Evolutionary conservation across 352 stramenopile species (phyloP), one percentile per base, ranked within the genome.

Genomic region (Phytophthora multivora): DNA sequence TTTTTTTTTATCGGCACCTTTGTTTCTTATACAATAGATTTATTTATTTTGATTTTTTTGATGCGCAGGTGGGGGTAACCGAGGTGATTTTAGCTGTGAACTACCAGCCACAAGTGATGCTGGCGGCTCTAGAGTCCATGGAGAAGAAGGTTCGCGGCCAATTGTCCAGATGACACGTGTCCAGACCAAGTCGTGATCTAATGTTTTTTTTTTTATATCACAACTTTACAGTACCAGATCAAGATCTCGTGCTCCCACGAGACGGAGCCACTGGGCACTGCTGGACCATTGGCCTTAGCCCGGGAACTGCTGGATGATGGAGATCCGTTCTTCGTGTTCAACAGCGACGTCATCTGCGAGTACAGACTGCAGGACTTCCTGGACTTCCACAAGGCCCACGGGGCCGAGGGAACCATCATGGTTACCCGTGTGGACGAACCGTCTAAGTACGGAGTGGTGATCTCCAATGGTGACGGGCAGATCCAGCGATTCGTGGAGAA

Each of bases 401-500:
- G 86, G 21, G 78, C 67, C 15, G 88, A 97, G 51, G 89, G 87
- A 31, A 96, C 89, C 18, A 79, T 97, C 43, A 61, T 96, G 45
- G 83, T 92, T 4, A 96, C 83, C 10, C 80, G 85, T 15, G 88
- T 96, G 50, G 84, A 95, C 55, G 89, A 97, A 46, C 89, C 89
- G 28, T 95, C 87, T 50, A 96, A 96, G 60, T 97, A 96, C 59
- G 89, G 89, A 31, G 89, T 97, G 21, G 87, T 97, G 33, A 58
- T 97, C 50, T 88, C 86, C 4, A 64, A 73, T 16, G 75, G 83
- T 5, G 74, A 93, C 31, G 86, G 86, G n/a, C 80, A 90, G 67
- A 93, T 97, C 60, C 71, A 97, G 48, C 80, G 78, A 31, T 97
- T 97, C 59, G 85, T 97, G 30, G 89, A 97, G 67, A 97, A 97